A percentile compares a stretch with the other conserved stretches of the same genome.
Evolutionary conservation across 1,284 basidiomycete species (phyloP).

Genomic region (Cryptococcus hybrid): DNA sequence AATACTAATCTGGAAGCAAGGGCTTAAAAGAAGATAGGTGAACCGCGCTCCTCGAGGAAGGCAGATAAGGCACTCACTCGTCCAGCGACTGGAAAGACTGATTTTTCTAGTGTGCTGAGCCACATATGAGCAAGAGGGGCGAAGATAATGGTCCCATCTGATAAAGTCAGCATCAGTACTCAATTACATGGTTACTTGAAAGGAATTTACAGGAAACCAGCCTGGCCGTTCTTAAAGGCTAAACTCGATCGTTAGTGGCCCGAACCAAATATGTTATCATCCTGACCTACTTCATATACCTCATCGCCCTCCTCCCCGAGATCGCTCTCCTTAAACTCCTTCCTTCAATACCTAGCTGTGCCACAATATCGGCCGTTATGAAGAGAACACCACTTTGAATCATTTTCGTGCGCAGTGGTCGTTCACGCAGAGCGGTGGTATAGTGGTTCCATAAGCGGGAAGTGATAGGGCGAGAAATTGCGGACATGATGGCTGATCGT

Average conservation of each 20-base stretch:
- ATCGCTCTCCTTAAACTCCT: constrained; percentile 50
- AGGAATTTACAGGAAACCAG: constrained; percentile 60
- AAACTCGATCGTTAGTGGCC: background rate
- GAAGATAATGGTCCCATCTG: constrained; percentile 32
- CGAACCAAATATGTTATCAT: background rate
- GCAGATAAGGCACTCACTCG: constrained; percentile 16
- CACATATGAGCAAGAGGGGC: constrained; percentile 42
- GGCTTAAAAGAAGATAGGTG: constrained; percentile 13
- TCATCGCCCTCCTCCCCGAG: constrained; percentile 11
- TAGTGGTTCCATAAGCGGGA: constrained; percentile 30
- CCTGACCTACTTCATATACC: constrained; percentile 18
- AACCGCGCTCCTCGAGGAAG: background rate
- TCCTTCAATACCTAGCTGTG: constrained; percentile 74
- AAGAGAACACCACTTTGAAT: constrained; percentile 66
- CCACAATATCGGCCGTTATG: constrained; percentile 71
- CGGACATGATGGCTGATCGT: constrained; percentile 4
- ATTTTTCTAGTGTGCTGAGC: constrained; percentile 29
- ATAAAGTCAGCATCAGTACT: no score
- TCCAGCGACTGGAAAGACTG: constrained; percentile 23
- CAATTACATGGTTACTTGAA: no score
- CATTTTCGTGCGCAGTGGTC: constrained; percentile 43
- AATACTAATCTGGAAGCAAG: constrained; percentile 23
- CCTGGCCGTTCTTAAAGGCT: constrained; percentile 69
- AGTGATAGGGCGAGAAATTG: constrained; percentile 11
- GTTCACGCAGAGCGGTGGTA: constrained; percentile 16